Base-by-base conservation (phyloP, 2,329 filamentous ascomycete species). In the Aspergillaceae sp. region DNA sequence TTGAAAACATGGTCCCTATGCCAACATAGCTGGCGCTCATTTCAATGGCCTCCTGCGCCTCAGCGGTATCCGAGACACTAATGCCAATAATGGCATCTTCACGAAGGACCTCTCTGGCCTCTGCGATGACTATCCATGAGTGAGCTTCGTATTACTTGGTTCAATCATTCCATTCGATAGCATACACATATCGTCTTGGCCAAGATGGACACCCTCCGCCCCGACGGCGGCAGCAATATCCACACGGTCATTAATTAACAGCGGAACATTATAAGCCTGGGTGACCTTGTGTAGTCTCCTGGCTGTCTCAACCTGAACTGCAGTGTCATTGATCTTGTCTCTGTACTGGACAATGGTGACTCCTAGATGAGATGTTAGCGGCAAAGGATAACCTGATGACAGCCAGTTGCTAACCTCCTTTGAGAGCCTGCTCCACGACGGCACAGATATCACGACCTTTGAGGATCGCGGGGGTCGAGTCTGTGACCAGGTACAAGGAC, bases 191-290 rank as follows among this genome's bases (percentile, higher is more conserved):
- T 97, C 91, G 76, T 96, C 90, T 71, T 97, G 91, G 5, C 92
- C 92, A 42, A 97, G 79, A 65, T 97, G 92, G 6, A 95, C 88
- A 40, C 92, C 92, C 70, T 96, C 91, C 47, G 87, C 92, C 8
- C 82, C 86, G 38, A 90, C 78, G 9, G 88, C 89, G 11, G 88
- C 75, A 6, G 89, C 90, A 28, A 97, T 87, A 63, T 95, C 90
- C 4, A 96, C 79, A 8, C 90, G 82, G 64, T 97, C 92, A 63
- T 97, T 97, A 72, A 97, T 89, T 45, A 97, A 73, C 47, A 97
- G 76, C 29, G 91, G 91, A 3, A 95, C 80, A 10, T 74, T 74
- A 60, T 85, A 75, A 41, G 73, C 72, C 52, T 73, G 73, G 19
- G 88, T 91, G 51, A 92, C 71, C 34, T 71, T 65, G 63, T 94